Conservation (phyloP, 2,329 filamentous ascomycete genomes). For the Hortaea werneckii region DNA sequence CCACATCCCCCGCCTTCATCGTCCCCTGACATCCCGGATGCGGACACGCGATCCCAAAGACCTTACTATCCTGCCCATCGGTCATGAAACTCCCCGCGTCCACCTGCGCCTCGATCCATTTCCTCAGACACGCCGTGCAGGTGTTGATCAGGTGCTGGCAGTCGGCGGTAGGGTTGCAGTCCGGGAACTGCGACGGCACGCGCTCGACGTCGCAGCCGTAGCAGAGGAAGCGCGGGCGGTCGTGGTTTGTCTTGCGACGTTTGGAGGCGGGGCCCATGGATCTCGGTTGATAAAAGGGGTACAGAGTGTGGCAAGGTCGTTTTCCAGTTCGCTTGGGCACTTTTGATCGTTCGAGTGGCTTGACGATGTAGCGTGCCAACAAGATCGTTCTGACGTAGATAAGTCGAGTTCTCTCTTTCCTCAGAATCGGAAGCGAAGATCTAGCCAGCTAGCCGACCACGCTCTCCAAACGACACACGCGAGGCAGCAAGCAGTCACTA, state of each 20-base stretch:
- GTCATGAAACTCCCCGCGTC: constrained; percentile 8
- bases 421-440: too few species aligned
- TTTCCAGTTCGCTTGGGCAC: too few species aligned
- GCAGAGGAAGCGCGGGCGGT: constrained; percentile 11
- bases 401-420: too few species aligned
- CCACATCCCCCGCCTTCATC: constrained; percentile 37
- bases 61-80: constrained; percentile 2
- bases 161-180: constrained; percentile 23
- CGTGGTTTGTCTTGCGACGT: constrained; percentile 4
- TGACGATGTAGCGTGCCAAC: too few species aligned
- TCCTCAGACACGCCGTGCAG: constrained; percentile 27
- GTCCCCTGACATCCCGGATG: constrained; percentile 32
- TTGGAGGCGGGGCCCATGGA: background rate
- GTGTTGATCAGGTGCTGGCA: constrained; percentile 29
- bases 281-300: too few species aligned
- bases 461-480: too few species aligned
- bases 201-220: constrained; percentile 12
- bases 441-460: too few species aligned
- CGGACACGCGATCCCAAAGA: constrained; percentile 28
- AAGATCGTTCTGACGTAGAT: too few species aligned
- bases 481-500: too few species aligned
- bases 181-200: constrained; percentile 18
- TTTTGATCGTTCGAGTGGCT: too few species aligned
- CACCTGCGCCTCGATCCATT: constrained; percentile 27
- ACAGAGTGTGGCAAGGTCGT: too few species aligned